Base-by-base conservation (phyloP, 2,329 filamentous ascomycete species). In the Cyphellophora europaea region DNA sequence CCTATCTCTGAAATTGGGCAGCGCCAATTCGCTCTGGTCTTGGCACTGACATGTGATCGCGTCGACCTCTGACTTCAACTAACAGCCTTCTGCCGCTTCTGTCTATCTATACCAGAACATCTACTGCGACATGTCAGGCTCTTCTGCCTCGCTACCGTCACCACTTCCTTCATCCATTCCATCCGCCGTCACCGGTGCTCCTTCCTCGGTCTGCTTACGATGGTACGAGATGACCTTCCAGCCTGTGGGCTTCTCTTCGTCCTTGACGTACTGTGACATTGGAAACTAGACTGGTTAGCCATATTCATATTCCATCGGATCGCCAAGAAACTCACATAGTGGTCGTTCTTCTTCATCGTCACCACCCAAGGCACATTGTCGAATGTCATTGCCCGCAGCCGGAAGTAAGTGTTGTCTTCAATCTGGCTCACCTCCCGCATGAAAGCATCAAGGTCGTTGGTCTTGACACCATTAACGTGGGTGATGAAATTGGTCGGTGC, bases 271-370 rank as follows among this genome's bases (percentile, higher is more conserved):
- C 55, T 79, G 75, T 18, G 77, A 71, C 41, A 77, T 79, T 3
- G 76, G 74, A 62, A 79, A 80, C 63, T 67, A 39, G 19, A 11
- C 27, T 19, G 16, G 41, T 48, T 34, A 49, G 39, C n/a, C n/a
- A n/a, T n/a, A n/a, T n/a, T n/a, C n/a, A n/a, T n/a, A n/a, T n/a
- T n/a, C n/a, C n/a, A n/a, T n/a, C n/a, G n/a, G n/a, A n/a, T n/a
- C n/a, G n/a, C n/a, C n/a, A n/a, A n/a, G n/a, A 15, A 13, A 55
- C 63, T 53, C 51, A 70, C 66, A 58, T 98, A 98, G 61, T 98
- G 91, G 56, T 98, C 89, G 50, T 95, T 95, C 74, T 96, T 96
- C 77, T 98, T 98, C 84, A 98, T 94, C 6, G 91, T 98, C 25
- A 93, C 85, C n/a, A 98, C 87, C 87, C 91, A 98, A 3, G 89